Evolutionary conservation across 345 rosid species (phyloP).

Genomic region (Sisymbrium irio): DNA sequence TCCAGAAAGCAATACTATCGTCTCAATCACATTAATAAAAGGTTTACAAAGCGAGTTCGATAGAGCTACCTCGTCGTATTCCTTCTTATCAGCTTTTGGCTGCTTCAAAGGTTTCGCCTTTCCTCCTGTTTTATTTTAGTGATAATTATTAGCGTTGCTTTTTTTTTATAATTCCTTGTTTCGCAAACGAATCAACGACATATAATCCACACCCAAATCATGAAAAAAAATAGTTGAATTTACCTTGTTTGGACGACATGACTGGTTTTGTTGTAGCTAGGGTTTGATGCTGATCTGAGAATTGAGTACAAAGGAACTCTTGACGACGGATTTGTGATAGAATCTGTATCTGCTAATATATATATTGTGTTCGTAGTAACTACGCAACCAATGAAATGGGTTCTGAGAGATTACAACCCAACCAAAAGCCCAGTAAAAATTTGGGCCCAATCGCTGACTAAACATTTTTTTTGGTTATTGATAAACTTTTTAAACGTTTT

Average conservation of each 20-base stretch:
- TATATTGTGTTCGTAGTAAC: conserved; percentile 16
- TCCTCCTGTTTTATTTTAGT: conserved; percentile 46
- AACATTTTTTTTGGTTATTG: too few species aligned
- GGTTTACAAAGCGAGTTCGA: not conserved
- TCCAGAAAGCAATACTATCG: not conserved
- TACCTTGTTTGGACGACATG: conserved; percentile 40
- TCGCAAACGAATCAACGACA: not conserved
- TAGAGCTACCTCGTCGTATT: conserved; percentile 44
- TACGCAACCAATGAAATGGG: conserved; percentile 19
- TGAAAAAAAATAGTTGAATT: not conserved
- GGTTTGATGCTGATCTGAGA: conserved; percentile 21
- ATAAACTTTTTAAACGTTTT: too few species aligned
- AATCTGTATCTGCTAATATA: not conserved
- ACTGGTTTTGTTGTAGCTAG: not conserved
- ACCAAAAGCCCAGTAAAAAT: not conserved
- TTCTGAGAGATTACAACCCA: not conserved
- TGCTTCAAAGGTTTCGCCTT: conserved; percentile 87
- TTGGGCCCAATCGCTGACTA: not conserved
- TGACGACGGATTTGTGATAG: not conserved
- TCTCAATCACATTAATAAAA: not conserved
- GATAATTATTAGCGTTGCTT: not conserved
- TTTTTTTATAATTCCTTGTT: not conserved
- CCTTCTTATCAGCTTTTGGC: conserved; percentile 66
- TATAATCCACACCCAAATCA: not conserved
- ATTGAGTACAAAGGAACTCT: not conserved